Base-by-base conservation (phyloP, 2,329 filamentous ascomycete genomes). In the Beauveria varroae region DNA sequence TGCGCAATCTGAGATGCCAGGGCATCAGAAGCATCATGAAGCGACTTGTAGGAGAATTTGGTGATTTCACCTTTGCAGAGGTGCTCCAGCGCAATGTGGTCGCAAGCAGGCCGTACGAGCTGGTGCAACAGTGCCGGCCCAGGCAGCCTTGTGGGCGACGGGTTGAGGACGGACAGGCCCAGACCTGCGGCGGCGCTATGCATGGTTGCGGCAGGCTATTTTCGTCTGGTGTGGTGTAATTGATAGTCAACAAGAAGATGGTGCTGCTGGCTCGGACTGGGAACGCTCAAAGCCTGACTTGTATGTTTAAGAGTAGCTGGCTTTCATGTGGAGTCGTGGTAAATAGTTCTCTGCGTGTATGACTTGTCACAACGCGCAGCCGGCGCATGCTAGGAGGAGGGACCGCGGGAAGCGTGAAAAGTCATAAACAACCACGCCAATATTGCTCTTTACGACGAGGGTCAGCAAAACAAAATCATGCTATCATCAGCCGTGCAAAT, bases 1-100 rank as follows among this genome's bases (percentile, higher is more conserved):
- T 44, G 58, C 24, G 67, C 61, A 63, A 88, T 81, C 24, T 75
- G 76, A 14, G 71, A 67, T 18, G 88, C 86, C 41, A 92, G 73
- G 3, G 66, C 67, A 55, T 83, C 75, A 10, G 88, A 84, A 34
- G 79, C 75, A 30, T 69, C 65, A 68, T 93, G 86, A 24, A 95
- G 75, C 47, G 86, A 73, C 10, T 70, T 61, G 69, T 93, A 96
- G 0, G 86, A 84, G 49, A 90, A 70, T 1, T 69, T 74, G 10
- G 72, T 73, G 34, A 63, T 66, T 40, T 62, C 57, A 22, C 62
- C 62, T n/a, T 64, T 64, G 41, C 65, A 64, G 56, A 73, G 64
- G 58, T 73, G 70, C 49, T 76, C 72, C 54, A 76, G 67, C 12
- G 74, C 74, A 52, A 64, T 62, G 9, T 60, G 47, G 28, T 68